A percentile compares a stretch with the other conserved stretches of the same genome.
These are phyloP conservation scores for Gloeostereum incarnatum DNA, from an alignment of 768 basidiomycete genomes.

Conservation along the genomic window DNA sequence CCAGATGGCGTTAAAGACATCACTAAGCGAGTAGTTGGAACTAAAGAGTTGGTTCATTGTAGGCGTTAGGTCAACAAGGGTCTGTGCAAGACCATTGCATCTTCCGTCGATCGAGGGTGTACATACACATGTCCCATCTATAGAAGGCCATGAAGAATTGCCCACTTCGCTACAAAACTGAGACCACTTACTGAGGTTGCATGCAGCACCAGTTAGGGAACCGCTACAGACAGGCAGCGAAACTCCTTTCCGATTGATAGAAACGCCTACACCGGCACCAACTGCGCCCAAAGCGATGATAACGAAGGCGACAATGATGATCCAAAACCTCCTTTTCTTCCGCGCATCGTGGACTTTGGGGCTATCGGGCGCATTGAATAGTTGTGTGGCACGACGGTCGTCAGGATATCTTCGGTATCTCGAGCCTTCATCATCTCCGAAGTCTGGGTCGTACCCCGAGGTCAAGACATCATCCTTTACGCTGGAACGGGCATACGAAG, in stretches of 20 bases:
- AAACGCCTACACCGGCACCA: constrained; percentile 34
- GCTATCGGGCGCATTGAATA: no score
- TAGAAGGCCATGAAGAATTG: constrained; percentile 3
- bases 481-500: constrained; percentile 11
- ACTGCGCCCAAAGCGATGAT: constrained; percentile 29
- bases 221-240: constrained; percentile 23
- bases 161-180: neutral
- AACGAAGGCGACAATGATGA: constrained; percentile 22
- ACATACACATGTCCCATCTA: constrained; percentile 58
- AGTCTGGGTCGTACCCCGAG: neutral
- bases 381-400: constrained; percentile 7
- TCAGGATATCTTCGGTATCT: constrained; percentile 7
- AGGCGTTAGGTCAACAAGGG: constrained; percentile 39
- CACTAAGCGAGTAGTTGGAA: constrained; percentile 30
- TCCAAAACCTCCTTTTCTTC: no score
- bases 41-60: constrained; percentile 36
- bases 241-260: constrained; percentile 19
- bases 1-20: constrained; percentile 44
- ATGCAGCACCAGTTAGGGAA: constrained; percentile 37
- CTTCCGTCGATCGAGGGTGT: constrained; percentile 29
- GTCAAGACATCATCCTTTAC: neutral
- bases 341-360: no score
- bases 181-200: constrained; percentile 41
- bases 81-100: constrained; percentile 47
- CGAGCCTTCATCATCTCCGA: constrained; percentile 3